Evolutionary conservation across 768 basidiomycete genomes (phyloP).

Genomic region (Lactarius akahatsu): DNA sequence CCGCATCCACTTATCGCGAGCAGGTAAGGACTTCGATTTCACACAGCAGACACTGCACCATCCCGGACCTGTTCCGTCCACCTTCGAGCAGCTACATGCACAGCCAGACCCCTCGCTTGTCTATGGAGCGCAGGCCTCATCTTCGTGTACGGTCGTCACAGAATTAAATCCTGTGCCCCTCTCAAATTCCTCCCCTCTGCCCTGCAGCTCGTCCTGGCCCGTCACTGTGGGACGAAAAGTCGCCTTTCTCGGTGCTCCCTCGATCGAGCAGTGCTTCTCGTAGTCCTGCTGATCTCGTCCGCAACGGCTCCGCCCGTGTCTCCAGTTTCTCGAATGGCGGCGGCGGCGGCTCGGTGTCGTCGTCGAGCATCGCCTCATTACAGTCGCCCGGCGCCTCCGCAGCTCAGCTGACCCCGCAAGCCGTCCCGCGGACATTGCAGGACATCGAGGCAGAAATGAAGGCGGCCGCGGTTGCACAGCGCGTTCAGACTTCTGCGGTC

Average conservation of each 20-base stretch:
- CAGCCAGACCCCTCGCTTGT: conserved; percentile 21
- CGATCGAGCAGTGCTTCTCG: conserved; percentile 32
- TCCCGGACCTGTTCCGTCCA: conserved; percentile 10
- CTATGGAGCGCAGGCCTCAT: conserved; percentile 24
- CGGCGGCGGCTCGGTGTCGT: conserved; percentile 18
- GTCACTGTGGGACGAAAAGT: conserved; percentile 81
- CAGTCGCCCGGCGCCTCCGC: conserved; percentile 21
- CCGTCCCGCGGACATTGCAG: conserved; percentile 53
- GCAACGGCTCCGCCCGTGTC: conserved; percentile 30
- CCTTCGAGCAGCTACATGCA: conserved; percentile 1
- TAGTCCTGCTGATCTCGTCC: conserved; percentile 32
- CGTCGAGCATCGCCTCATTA: conserved; percentile 24
- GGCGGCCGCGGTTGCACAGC: conserved; percentile 44
- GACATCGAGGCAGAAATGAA: conserved; percentile 87
- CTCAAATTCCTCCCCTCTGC: conserved; percentile 38
- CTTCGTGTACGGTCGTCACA: conserved; percentile 35
- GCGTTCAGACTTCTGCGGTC: conserved; percentile 29
- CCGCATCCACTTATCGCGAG: background rate
- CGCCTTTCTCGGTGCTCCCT: conserved; percentile 67
- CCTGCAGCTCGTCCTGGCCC: conserved; percentile 54
- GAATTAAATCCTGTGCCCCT: conserved; percentile 29
- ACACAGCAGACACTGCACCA: conserved; percentile 43
- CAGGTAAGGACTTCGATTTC: conserved; percentile 94
- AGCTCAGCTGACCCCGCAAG: conserved; percentile 36
- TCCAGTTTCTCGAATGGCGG: conserved; percentile 21